phyloP scores from a whole-genome alignment of 129 eudicot genomes.

The Cynara cardunculus region DNA sequence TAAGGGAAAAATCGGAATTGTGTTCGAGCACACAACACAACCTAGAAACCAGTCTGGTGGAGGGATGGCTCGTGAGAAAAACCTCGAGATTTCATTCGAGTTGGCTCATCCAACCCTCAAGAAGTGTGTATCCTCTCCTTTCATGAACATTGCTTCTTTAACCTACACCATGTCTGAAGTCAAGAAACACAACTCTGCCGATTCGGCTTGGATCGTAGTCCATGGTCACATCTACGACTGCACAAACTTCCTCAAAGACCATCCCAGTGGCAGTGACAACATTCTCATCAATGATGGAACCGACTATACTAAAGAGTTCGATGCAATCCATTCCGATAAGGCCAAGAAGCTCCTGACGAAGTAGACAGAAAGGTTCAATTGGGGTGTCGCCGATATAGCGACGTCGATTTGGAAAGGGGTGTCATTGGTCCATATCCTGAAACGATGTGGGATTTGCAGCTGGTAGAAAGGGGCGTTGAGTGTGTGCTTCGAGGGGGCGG shows the following conservation, averaged over 20 bases:
- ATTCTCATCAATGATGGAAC: constrained; percentile 94
- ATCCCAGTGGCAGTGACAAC: constrained; percentile 92
- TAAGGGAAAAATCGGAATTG: constrained; percentile 85
- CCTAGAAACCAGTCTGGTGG: constrained; percentile 93
- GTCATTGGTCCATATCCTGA: constrained; percentile 51
- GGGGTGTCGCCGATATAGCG: constrained; percentile 87
- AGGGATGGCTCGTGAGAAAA: constrained; percentile 92
- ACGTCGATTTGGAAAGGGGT: constrained; percentile 92
- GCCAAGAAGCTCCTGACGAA: constrained; percentile 69
- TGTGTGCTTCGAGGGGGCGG: constrained; percentile 93
- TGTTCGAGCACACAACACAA: constrained; percentile 97
- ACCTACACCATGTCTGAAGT: constrained; percentile 65
- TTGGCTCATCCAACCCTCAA: constrained; percentile 40
- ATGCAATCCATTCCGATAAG: constrained; percentile 89
- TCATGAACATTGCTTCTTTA: constrained; percentile 69
- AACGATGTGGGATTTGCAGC: constrained; percentile 60
- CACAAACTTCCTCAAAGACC: constrained; percentile 79
- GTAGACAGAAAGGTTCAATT: constrained; percentile 78
- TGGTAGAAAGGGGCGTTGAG: constrained; percentile 61
- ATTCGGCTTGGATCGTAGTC: constrained; percentile 96
- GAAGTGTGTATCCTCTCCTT: constrained; percentile 74
- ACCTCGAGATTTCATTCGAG: constrained; percentile 51
- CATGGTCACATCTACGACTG: constrained; percentile 90
- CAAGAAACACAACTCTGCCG: constrained; percentile 67
- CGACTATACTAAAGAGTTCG: constrained; percentile 91